A percentile compares a stretch with the other conserved stretches of the same genome.
phyloP scores from a whole-genome alignment of 2,329 filamentous ascomycete genomes.

The Aspergillus pseudoviridinutans region DNA sequence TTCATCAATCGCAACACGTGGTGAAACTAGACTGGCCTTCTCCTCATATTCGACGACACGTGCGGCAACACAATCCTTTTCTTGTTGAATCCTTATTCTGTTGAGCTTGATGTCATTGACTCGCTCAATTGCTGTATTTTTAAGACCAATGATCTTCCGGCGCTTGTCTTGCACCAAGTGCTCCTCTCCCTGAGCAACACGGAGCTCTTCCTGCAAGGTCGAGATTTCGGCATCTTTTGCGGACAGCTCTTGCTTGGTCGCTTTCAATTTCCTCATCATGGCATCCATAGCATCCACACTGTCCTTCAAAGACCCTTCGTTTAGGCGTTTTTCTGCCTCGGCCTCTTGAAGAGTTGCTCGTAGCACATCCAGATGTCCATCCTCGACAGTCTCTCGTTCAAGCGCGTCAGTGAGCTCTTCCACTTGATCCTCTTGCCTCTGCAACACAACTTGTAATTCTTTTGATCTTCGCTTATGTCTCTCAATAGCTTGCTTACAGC shows the following conservation, averaged over 20 bases:
- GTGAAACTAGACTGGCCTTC: constrained; percentile 53
- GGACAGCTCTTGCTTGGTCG: constrained; percentile 31
- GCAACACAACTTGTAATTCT: constrained; percentile 53
- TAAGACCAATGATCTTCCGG: constrained; percentile 53
- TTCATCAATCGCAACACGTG: constrained; percentile 60
- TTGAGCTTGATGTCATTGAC: constrained; percentile 49
- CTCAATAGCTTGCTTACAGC: constrained; percentile 47
- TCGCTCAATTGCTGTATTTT: constrained; percentile 57
- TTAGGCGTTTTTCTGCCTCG: constrained; percentile 44
- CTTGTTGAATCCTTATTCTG: constrained; percentile 45
- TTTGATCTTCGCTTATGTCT: constrained; percentile 47
- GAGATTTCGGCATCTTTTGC: constrained; percentile 33
- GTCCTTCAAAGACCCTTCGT: constrained; percentile 48
- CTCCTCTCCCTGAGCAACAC: constrained; percentile 55
- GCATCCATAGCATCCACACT: constrained; percentile 42
- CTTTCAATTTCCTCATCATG: constrained; percentile 38
- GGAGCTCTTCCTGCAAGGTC: constrained; percentile 42
- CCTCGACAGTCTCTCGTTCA: constrained; percentile 56
- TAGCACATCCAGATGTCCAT: constrained; percentile 60
- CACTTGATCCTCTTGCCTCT: constrained; percentile 59
- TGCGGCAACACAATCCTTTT: constrained; percentile 45
- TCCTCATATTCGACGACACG: constrained; percentile 52
- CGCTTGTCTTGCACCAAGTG: constrained; percentile 48
- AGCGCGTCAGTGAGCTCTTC: constrained; percentile 65
- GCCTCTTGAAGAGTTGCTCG: constrained; percentile 56